Conservation (phyloP, 345 rosid species). For the Murraya koenigii region DNA sequence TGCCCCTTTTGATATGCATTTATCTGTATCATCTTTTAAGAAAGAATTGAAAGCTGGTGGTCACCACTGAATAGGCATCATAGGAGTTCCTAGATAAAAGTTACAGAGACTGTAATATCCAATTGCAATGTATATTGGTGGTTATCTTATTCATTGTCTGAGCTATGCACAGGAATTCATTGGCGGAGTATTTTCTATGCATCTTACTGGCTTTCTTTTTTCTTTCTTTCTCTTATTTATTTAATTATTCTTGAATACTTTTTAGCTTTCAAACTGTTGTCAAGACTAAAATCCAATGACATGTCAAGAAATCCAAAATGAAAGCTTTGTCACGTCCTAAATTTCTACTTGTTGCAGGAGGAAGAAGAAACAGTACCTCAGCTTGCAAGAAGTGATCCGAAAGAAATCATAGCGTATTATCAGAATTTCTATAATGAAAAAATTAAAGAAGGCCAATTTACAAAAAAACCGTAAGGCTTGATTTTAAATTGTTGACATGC, state of each 20-base stretch:
- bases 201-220: not conserved
- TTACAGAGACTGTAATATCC: not conserved
- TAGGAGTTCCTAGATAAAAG: not conserved
- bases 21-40: not conserved
- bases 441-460: slow-evolving; percentile 54
- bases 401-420: slow-evolving; percentile 71
- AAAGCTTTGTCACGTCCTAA: not conserved
- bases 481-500: slow-evolving; percentile 8
- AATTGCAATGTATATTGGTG: not conserved
- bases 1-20: not conserved
- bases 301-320: not conserved
- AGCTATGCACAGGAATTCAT: not conserved
- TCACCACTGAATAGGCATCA: not conserved
- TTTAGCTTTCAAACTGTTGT: not conserved
- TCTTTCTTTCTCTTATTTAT: no score
- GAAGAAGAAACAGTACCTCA: slow-evolving; percentile 38
- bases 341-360: slow-evolving; percentile 51
- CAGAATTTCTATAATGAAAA: slow-evolving; percentile 57
- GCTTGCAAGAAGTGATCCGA: slow-evolving; percentile 53
- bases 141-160: not conserved
- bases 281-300: not conserved
- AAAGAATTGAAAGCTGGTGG: not conserved
- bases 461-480: slow-evolving; percentile 71
- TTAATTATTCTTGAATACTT: no score
- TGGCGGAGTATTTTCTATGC: not conserved